Conservation (phyloP, 768 basidiomycete genomes). For the Pleurotus giganteus region DNA sequence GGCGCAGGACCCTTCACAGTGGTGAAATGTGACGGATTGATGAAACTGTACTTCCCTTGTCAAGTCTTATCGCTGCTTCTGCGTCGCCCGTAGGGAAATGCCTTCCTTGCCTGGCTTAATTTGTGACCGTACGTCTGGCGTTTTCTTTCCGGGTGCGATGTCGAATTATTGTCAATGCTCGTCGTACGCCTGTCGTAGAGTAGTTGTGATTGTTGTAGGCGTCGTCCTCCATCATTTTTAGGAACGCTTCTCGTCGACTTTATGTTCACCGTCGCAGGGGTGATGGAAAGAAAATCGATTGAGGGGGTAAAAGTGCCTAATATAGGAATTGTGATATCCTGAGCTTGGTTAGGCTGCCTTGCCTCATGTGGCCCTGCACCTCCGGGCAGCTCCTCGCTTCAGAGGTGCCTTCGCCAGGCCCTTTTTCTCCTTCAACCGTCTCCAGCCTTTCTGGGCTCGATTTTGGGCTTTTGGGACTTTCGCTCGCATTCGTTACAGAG, state of each 20-base stretch:
- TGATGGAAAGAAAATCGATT: slow-evolving; percentile 7
- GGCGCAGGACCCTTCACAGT: background rate
- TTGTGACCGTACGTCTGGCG: background rate
- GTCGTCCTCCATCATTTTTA: slow-evolving; percentile 1
- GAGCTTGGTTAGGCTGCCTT: slow-evolving; percentile 1
- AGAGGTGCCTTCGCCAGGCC: background rate
- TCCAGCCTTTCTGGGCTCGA: background rate
- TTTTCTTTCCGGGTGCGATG: background rate
- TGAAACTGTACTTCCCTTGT: background rate
- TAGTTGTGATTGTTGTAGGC: background rate
- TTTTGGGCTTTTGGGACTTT: background rate
- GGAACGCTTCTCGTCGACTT: background rate
- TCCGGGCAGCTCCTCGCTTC: background rate
- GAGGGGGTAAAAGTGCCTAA: slow-evolving; percentile 1
- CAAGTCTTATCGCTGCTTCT: too few species aligned
- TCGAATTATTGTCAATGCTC: too few species aligned
- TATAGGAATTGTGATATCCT: slow-evolving; percentile 8
- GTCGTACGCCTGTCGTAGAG: background rate
- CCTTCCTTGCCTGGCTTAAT: background rate
- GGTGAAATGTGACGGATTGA: background rate
- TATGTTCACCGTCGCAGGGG: slow-evolving; percentile 7
- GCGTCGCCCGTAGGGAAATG: background rate
- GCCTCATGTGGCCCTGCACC: slow-evolving; percentile 7
- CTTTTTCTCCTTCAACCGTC: slow-evolving; percentile 1
- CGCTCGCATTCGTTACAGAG: background rate